Evolutionary conservation across 805 yeast species (phyloP), one percentile per base, ranked within the genome.

Genomic region (Schwanniomyces yamadae): DNA sequence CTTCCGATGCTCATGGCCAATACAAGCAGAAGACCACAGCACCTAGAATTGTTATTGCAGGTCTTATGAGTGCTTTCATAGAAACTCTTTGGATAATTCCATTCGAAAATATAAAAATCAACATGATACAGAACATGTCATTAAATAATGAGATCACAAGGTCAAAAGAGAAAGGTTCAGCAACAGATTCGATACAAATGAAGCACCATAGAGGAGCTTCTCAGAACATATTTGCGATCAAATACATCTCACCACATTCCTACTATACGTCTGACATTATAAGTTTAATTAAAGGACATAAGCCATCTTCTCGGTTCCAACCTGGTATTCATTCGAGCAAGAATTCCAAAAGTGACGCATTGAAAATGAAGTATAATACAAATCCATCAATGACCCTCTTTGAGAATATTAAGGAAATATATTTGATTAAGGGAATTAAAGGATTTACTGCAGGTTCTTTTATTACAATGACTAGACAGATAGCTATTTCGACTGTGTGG

Each of bases 31-130:
- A 78, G 44, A 71, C 87, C 3, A 72, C 82, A 6, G 95, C 95
- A 1, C 91, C 95, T 7, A 71, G 88, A 49, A 73, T 87, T 26
- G 84, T 87, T 6, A 79, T 84, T 40, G 96, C 96, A 3, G 96
- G 95, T 7, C 71, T 73, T 1, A 75, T 87, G 66, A 84, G 95
- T 4, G 98, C 95, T 2, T 70, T 84, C 39, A 63, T 82, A 28
- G 98, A 93, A 57, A 80, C 95, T 2, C 44, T 89, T 22, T 76
- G 84, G 72, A 78, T 91, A 15, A 84, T 93, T 13, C 99, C 98
- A 0, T 90, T 91, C 56, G 99, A 91, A 53, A 85, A 82, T 51
- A 70, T 88, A 46, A 88, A 88, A 54, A 81, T 84, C 2, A 72
- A 83, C 6, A 77, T 85, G 85, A 81, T 88, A 42, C 95, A 87